Evolutionary conservation across 2,329 filamentous ascomycete genomes (phyloP).

Genomic region (Trichoderma koningiopsis): DNA sequence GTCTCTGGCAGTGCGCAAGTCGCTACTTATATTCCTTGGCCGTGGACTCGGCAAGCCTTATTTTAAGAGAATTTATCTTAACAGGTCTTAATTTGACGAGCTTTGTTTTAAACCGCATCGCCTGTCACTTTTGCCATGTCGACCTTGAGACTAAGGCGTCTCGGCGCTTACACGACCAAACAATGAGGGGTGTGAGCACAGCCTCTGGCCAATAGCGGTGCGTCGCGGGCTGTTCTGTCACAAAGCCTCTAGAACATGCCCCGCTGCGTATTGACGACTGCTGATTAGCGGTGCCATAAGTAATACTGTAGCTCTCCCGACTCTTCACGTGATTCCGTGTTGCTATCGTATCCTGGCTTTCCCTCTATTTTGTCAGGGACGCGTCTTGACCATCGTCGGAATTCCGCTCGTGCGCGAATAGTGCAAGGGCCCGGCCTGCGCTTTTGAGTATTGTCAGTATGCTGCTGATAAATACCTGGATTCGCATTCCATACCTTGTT

Average conservation of each 20-base stretch:
- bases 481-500: neutral
- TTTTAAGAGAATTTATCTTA: neutral
- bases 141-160: conserved; percentile 10
- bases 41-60: conserved; percentile 4
- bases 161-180: conserved; percentile 26
- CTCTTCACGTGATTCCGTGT: conserved; percentile 24
- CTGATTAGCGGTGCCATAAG: neutral
- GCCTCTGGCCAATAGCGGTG: conserved; percentile 15
- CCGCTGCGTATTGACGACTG: neutral
- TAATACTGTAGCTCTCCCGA: neutral
- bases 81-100: neutral
- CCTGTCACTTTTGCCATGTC: conserved; percentile 3
- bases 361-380: neutral
- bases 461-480: neutral
- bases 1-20: conserved; percentile 1
- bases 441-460: neutral
- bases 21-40: conserved; percentile 7
- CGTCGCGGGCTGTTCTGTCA: conserved; percentile 14
- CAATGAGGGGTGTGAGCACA: conserved; percentile 25
- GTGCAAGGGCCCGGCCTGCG: neutral
- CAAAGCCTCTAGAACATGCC: neutral
- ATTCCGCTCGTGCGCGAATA: conserved; percentile 4
- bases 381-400: conserved; percentile 8
- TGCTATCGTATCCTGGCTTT: conserved; percentile 8
- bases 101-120: conserved; percentile 6